These are phyloP conservation scores for Posidonia oceanica DNA, from an alignment of 116 monocot species.

Conservation along the genomic window DNA sequence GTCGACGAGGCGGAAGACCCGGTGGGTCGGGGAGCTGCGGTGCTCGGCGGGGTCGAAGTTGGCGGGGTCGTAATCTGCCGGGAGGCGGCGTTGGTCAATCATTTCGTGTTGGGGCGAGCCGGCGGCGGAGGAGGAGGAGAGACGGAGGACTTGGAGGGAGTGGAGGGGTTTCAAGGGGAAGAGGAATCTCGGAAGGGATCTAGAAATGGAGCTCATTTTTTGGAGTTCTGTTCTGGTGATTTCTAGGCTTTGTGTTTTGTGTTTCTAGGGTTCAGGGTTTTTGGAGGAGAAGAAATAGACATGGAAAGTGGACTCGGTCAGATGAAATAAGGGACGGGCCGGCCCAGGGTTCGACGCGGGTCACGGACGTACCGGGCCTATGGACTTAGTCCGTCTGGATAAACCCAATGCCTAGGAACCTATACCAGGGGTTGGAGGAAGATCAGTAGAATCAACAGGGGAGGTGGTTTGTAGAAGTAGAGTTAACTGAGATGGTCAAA, in stretches of 20 bases:
- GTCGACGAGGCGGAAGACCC: conserved; percentile 90
- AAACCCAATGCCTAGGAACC: too few species aligned
- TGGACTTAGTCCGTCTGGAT: too few species aligned
- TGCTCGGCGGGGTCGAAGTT: conserved; percentile 65
- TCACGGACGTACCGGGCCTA: too few species aligned
- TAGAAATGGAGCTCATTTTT: conserved; percentile 31
- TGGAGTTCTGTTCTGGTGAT: background rate
- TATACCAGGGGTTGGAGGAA: too few species aligned
- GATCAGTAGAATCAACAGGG: too few species aligned
- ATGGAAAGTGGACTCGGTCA: conserved; percentile 5
- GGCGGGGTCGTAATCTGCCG: conserved; percentile 64
- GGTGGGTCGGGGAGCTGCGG: conserved; percentile 50
- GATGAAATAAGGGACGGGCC: too few species aligned
- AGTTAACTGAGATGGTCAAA: too few species aligned
- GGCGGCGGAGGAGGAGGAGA: conserved; percentile 18
- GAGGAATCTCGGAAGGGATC: conserved; percentile 15
- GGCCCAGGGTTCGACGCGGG: too few species aligned
- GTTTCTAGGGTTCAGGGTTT: background rate
- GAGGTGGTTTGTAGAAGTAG: too few species aligned
- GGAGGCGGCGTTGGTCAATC: conserved; percentile 66
- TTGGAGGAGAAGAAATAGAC: background rate
- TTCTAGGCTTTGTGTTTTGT: too few species aligned
- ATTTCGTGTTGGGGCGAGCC: conserved; percentile 21
- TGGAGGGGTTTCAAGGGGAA: background rate
- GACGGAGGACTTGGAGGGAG: conserved; percentile 8